Evolutionary conservation across 495 filamentous ascomycete species (phyloP), one percentile per base, ranked within the genome.

Genomic region (Neurospora sp.): DNA sequence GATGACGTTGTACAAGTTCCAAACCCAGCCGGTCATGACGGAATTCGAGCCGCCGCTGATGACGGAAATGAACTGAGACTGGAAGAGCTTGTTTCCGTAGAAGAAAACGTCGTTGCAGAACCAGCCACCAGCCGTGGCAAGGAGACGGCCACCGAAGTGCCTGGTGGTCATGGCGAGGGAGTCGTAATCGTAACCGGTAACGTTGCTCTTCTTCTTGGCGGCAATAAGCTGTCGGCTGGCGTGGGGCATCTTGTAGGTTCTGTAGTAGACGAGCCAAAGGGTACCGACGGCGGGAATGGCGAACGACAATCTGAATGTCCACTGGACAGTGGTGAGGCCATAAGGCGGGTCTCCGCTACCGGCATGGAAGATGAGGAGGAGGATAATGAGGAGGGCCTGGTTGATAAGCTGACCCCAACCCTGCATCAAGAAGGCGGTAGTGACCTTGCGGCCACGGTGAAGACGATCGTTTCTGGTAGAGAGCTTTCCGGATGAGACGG

Each of bases 1-100:
- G 76, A 90, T 90, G 72, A 93, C 89, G 83, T 97, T 97, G 84
- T 90, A 83, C 81, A 97, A 82, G 82, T 93, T 96, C 89, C 92
- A 97, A n/a, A 93, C 84, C 94, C 94, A 97, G 54, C 84, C 88
- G 5, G 89, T 89, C 90, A 96, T 91, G 75, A 97, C 87, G 0
- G 91, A 92, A 16, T 73, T 71, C 1, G 82, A 79, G 73, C 86
- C 84, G 40, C 82, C 76, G 72, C 89, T 90, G 72, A 97, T 89
- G 77, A 92, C 90, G 1, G 76, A 82, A 79, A 97, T 96, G 82
- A 97, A 97, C 79, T 94, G 88, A 75, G 81, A 79, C 83, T 96
- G 93, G 87, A 97, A 97, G 44, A 97, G 90, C 88, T 97, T 97
- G 91, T 97, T 97, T 76, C 94, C 94, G 82, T 97, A 97, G 85